Base-by-base conservation (phyloP, 225 moss, liverwort and hornwort genomes). In the Climacium dendroides region DNA sequence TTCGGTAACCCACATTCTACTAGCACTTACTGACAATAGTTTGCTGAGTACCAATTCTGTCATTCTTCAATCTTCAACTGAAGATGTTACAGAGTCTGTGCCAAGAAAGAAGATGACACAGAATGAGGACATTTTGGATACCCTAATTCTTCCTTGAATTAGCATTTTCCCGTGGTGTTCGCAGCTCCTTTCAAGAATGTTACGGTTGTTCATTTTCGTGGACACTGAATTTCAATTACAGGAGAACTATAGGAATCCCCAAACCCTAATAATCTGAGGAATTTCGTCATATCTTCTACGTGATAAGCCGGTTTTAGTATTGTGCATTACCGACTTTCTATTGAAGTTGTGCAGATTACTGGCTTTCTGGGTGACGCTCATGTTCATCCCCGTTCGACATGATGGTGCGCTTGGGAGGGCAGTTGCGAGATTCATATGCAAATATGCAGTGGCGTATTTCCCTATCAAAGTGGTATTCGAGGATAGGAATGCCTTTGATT, bases 401-500 rank as follows among this genome's bases (percentile, higher is more conserved):
- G 75, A 89, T 34, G 72, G 85, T 64, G 76, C 85, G 24, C 16
- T 89, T 47, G 93, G 93, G 29, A 30, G 72, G 83, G 22, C 57
- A 41, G 85, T 92, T 3, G 87, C 93, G 63, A 85, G 87, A 83
- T 93, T 90, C 73, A 90, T 93, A 61, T 85, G 67, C 80, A 81
- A 82, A 82, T 83, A 90, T 75, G 93, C 87, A 61, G 74, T 87
- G 26, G 70, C 83, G 62, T 90, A 93, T 82, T 93, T 93, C 43
- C 93, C 91, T 23, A 92, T 92, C 67, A 87, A 87, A 84, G 89
- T 92, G 75, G 76, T 93, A 30, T 71, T 93, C 48, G 93, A 93
- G 86, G 91, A 91, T 62, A 84, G 81, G 74, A 89, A 61, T 47
- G 87, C 87, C 22, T 90, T 92, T 48, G 90, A 93, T 87, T 61